A percentile compares a stretch with the other conserved stretches of the same genome.
Evolutionary conservation across 192 early-diverging fungal species (phyloP).

Genomic region (Rhizoclosmatium globosum): DNA sequence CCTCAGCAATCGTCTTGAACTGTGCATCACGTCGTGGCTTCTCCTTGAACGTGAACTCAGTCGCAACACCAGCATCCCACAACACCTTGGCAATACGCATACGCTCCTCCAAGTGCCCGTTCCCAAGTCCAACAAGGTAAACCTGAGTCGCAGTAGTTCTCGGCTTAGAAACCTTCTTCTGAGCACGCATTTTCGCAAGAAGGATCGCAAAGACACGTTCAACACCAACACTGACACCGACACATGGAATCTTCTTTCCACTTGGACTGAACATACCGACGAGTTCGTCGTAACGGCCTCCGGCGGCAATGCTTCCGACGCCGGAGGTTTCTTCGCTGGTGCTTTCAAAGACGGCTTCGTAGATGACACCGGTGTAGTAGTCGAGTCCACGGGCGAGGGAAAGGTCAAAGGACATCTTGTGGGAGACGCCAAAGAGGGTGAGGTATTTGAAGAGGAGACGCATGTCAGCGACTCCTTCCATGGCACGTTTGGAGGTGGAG

Average conservation of each 20-base stretch:
- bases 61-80: constrained; percentile 91
- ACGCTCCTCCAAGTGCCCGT: constrained; percentile 86
- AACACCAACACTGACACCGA: constrained; percentile 94
- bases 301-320: constrained; percentile 95
- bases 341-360: constrained; percentile 73
- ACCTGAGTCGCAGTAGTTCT: constrained; percentile 85
- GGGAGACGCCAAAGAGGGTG: constrained; percentile 75
- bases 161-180: constrained; percentile 61
- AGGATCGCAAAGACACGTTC: constrained; percentile 93
- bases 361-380: constrained; percentile 99
- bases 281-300: constrained; percentile 96
- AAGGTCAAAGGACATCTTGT: constrained; percentile 89
- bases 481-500: constrained; percentile 71
- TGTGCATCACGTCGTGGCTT: constrained; percentile 85
- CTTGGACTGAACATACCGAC: constrained; percentile 91
- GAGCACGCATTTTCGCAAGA: constrained; percentile 53
- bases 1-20: constrained; percentile 81
- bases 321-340: constrained; percentile 79
- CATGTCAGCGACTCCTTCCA: constrained; percentile 88
- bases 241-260: constrained; percentile 88
- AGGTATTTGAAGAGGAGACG: constrained; percentile 83
- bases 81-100: constrained; percentile 88
- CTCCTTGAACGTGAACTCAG: constrained; percentile 92
- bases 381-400: constrained; percentile 96
- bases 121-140: constrained; percentile 82